Base-by-base conservation (phyloP, 768 basidiomycete genomes). In the Leccinum fibrillosum region DNA sequence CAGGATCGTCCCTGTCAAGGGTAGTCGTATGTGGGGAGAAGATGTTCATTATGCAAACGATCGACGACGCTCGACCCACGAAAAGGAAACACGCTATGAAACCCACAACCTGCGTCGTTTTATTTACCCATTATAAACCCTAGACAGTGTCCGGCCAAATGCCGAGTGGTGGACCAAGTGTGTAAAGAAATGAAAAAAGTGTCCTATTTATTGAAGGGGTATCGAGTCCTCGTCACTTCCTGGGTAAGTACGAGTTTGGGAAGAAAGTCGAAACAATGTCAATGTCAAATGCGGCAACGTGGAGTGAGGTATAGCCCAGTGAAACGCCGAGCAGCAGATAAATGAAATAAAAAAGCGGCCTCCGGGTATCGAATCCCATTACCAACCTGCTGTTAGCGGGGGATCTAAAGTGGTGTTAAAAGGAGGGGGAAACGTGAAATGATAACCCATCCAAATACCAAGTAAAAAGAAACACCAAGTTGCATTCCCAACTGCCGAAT, bases 391-490 rank as follows among this genome's bases (percentile, higher is more conserved):
- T 42, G 3, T n/a, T 39, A 3, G 3, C 3, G 37, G 37, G 2
- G 37, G 17, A 17, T 37, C 2, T 37, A 35, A 6, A 35, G 2
- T 2, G 13, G 1, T 2, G 7, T 17, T 8, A 42, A 42, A n/a
- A n/a, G 9, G 39, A 9, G 0, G 39, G n/a, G 8, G 39, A n/a
- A 10, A 39, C n/a, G 37, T 39, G 17, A 39, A 39, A 56, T 86
- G 82, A 26, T 26, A 89, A 90, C 4, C 84, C 86, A 0, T 89
- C 5, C 34, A 35, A 35, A 35, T 35, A 0, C 34, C 13, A 0
- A 15, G 13, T 37, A 34, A 12, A 34, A 37, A 35, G 13, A 15
- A 17, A 39, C 26, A 26, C 1, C 26, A 7, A 8, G 39, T 39
- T 10, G 28, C 28, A 30, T 30, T 30, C 9, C 9, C 28, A 30